Percentiles rank a stretch among this genome's conserved stretches.
phyloP scores from a whole-genome alignment of 371 early-diverging fungal genomes.

The Mucor velutinosus region DNA sequence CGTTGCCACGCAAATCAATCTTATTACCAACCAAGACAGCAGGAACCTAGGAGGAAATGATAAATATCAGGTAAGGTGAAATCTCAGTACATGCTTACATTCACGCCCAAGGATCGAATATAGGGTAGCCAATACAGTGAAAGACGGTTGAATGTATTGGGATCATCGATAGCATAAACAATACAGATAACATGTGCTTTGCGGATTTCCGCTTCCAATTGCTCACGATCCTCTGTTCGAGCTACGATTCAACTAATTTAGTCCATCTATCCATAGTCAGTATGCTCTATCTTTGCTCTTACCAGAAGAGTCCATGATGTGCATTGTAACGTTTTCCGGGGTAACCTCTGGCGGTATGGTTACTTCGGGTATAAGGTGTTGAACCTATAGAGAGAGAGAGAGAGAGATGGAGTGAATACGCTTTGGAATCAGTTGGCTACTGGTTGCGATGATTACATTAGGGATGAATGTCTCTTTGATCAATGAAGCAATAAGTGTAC shows the following conservation, averaged over 20 bases:
- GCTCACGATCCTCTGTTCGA: constrained; percentile 84
- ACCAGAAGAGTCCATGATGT: constrained; percentile 95
- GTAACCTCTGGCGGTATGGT: constrained; percentile 98
- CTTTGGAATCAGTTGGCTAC: background rate
- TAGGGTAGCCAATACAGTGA: constrained; percentile 92
- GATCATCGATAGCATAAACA: constrained; percentile 89
- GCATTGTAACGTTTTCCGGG: constrained; percentile 93
- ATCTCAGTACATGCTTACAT: constrained; percentile 53
- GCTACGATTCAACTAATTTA: constrained; percentile 47
- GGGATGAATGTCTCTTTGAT: constrained; percentile 94
- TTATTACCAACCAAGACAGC: constrained; percentile 97
- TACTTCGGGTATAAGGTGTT: constrained; percentile 95
- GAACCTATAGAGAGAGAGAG: constrained; percentile 72
- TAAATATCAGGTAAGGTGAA: background rate
- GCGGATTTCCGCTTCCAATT: constrained; percentile 87
- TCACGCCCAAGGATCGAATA: constrained; percentile 87
- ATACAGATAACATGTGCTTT: constrained; percentile 97
- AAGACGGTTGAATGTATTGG: constrained; percentile 80
- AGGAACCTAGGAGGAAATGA: constrained; percentile 67
- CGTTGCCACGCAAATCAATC: constrained; percentile 86
- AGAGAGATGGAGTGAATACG: background rate
- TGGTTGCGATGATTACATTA: constrained; percentile 63
- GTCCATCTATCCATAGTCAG: background rate
- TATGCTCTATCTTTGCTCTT: constrained; percentile 1
- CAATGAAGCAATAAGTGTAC: constrained; percentile 92